Conservation (phyloP, 371 early-diverging fungal genomes). For the Mortierella sp. region DNA sequence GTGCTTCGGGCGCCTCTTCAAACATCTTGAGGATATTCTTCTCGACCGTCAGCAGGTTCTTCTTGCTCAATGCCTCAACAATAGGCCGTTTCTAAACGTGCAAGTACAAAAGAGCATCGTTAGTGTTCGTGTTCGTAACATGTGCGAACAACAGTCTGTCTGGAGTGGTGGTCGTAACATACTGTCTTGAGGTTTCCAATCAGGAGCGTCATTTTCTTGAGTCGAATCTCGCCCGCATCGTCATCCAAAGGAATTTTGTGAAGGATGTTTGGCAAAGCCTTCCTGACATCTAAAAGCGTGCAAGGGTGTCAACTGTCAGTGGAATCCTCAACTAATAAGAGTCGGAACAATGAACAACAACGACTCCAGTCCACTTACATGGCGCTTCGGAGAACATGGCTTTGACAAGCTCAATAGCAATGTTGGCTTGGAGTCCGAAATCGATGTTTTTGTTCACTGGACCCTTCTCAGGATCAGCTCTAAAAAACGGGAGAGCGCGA, state of each 20-base stretch:
- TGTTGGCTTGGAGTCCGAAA: constrained; percentile 40
- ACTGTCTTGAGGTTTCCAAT: constrained; percentile 50
- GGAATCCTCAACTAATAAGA: not conserved
- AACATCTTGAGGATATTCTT: constrained; percentile 55
- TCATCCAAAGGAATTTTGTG: constrained; percentile 45
- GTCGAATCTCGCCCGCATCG: constrained; percentile 49
- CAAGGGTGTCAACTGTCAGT: not conserved
- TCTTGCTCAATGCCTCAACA: constrained; percentile 33
- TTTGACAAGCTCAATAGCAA: constrained; percentile 47
- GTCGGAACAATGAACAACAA: not conserved
- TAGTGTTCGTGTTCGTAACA: not conserved
- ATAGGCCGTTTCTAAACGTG: constrained; percentile 36
- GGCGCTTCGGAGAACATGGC: constrained; percentile 37
- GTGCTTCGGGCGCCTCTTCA: constrained; percentile 46
- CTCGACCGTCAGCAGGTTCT: constrained; percentile 41
- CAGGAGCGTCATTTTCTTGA: constrained; percentile 43
- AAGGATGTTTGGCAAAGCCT: constrained; percentile 31
- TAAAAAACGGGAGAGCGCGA: not conserved
- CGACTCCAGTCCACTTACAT: constrained; percentile 11
- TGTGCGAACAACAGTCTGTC: too few relatives aligned
- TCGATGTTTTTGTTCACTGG: constrained; percentile 24
- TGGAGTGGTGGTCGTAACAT: not conserved
- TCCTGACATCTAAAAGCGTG: constrained; percentile 22
- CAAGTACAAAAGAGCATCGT: not conserved
- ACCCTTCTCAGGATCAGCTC: constrained; percentile 37